phyloP scores from a whole-genome alignment of 495 filamentous ascomycete species.

The Aspergillus biplanus region DNA sequence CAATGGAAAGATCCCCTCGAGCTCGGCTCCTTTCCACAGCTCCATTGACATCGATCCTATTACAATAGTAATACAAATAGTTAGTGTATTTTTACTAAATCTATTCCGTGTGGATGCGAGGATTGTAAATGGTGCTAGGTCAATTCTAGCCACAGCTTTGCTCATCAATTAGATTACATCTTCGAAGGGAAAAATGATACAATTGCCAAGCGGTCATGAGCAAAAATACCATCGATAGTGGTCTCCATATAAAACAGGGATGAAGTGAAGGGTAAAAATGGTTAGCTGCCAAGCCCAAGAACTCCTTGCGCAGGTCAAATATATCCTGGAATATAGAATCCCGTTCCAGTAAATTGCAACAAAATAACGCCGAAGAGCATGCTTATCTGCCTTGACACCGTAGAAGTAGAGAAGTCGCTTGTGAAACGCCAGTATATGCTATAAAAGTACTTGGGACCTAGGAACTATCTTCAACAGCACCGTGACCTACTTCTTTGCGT shows the following conservation, averaged over 20 bases:
- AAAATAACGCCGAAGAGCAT: conserved; percentile 23
- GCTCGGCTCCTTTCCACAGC: too few species aligned
- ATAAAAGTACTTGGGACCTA: conserved; percentile 17
- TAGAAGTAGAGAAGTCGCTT: conserved; percentile 20
- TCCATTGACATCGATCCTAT: too few species aligned
- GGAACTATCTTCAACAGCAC: conserved; percentile 25
- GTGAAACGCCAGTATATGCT: conserved; percentile 27
- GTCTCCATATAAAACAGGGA: conserved; percentile 4
- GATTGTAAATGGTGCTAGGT: too few species aligned
- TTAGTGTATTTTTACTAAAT: too few species aligned
- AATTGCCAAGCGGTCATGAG: background rate
- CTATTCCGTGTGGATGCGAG: too few species aligned
- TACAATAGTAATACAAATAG: too few species aligned
- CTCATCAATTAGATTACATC: too few species aligned
- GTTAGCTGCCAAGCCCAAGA: conserved; percentile 1
- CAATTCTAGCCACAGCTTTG: too few species aligned
- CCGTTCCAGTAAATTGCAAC: background rate
- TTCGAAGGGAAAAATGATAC: background rate
- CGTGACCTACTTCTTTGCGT: conserved; percentile 28
- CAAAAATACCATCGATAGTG: background rate
- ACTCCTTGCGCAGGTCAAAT: background rate
- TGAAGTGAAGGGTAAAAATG: conserved; percentile 8
- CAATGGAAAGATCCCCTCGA: too few species aligned
- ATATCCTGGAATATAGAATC: background rate
- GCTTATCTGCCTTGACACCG: conserved; percentile 8